phyloP scores from a whole-genome alignment of 371 early-diverging fungal species.

The Cokeromyces recurvatus region DNA sequence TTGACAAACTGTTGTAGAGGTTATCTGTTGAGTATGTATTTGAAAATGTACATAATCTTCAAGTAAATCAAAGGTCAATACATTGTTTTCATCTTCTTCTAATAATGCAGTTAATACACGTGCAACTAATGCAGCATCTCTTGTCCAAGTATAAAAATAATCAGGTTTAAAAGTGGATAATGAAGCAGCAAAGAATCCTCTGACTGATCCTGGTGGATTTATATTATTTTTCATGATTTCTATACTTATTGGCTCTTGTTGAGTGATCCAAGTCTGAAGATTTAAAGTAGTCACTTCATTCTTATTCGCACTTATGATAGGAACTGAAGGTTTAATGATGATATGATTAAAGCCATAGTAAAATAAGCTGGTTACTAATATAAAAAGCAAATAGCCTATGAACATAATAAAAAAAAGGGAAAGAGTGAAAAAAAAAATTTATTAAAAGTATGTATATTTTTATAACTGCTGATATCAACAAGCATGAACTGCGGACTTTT shows the following conservation, averaged over 20 bases:
- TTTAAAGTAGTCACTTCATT: too few relatives aligned
- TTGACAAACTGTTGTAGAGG: constrained; percentile 17
- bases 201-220: constrained; percentile 27
- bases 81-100: neutral
- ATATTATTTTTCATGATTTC: constrained; percentile 24
- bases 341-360: too few relatives aligned
- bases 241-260: constrained; percentile 21
- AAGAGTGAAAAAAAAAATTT: too few relatives aligned
- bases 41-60: constrained; percentile 37
- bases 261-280: constrained; percentile 13
- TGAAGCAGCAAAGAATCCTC: constrained; percentile 40
- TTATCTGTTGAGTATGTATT: constrained; percentile 17
- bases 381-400: too few relatives aligned
- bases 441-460: too few relatives aligned
- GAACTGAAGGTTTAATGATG: too few relatives aligned
- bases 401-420: too few relatives aligned
- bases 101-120: constrained; percentile 29
- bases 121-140: constrained; percentile 68
- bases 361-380: too few relatives aligned
- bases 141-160: constrained; percentile 77
- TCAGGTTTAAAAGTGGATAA: constrained; percentile 49
- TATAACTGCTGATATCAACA: too few relatives aligned
- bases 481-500: too few relatives aligned
- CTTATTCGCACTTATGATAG: too few relatives aligned
- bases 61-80: constrained; percentile 10